Percentiles rank a stretch among this genome's conserved stretches.
These are phyloP conservation scores for Thraustochytrium sp. DNA, from an alignment of 352 stramenopile species.

Conservation along the genomic window DNA sequence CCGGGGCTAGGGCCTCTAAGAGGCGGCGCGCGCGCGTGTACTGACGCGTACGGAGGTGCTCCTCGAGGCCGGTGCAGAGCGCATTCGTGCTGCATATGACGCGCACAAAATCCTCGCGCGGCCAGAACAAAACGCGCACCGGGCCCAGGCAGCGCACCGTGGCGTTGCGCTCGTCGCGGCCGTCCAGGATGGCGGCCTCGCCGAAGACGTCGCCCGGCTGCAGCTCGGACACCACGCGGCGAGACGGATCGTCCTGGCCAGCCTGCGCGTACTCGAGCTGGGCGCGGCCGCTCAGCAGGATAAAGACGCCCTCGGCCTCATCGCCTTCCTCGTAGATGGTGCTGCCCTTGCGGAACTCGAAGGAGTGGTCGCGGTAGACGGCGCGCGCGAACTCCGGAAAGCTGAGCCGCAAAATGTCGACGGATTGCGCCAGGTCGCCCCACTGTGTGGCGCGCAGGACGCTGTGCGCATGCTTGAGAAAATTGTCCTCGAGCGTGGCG, in stretches of 20 bases:
- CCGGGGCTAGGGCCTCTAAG: background rate
- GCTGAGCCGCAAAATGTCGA: background rate
- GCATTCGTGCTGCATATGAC: constrained; percentile 14
- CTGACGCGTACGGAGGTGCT: constrained; percentile 6
- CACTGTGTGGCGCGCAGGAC: background rate
- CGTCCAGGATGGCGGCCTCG: constrained; percentile 30
- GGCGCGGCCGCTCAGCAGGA: background rate
- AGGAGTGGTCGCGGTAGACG: constrained; percentile 3
- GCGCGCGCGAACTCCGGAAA: constrained; percentile 25
- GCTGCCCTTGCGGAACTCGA: background rate
- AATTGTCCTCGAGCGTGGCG: background rate
- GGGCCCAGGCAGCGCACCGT: background rate
- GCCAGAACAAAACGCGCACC: background rate
- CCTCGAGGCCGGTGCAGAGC: constrained; percentile 5
- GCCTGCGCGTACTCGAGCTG: constrained; percentile 22
- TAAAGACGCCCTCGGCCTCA: constrained; percentile 29
- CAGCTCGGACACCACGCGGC: constrained; percentile 1
- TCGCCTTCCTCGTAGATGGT: constrained; percentile 15
- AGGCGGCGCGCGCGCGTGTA: constrained; percentile 11
- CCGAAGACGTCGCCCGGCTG: constrained; percentile 24
- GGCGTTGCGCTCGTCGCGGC: constrained; percentile 15
- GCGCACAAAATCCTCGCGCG: constrained; percentile 27
- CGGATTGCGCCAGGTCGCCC: background rate
- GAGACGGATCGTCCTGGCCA: background rate
- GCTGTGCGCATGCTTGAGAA: background rate